These are phyloP conservation scores for Tolypocladium cylindrosporum DNA, from an alignment of 2,329 filamentous ascomycete genomes.

Conservation along the genomic window DNA sequence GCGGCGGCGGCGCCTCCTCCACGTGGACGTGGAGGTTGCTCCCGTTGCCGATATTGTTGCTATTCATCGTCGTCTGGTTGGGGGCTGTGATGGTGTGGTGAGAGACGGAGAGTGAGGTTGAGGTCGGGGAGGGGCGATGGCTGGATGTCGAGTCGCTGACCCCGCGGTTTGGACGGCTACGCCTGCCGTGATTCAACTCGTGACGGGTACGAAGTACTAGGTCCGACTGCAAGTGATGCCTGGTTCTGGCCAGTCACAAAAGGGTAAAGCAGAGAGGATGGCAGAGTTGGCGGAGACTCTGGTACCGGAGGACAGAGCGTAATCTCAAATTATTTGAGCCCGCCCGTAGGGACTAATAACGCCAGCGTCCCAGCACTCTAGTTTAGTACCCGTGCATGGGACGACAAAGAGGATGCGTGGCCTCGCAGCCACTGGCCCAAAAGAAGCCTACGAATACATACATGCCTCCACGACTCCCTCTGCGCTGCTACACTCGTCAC, in stretches of 20 bases:
- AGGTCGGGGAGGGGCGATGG: background rate
- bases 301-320: background rate
- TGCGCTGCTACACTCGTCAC: background rate
- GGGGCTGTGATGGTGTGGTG: too few species aligned
- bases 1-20: constrained; percentile 39
- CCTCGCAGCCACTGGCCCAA: constrained; percentile 1
- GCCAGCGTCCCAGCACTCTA: background rate
- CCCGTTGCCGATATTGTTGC: constrained; percentile 5
- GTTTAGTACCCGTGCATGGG: background rate
- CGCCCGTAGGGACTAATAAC: background rate
- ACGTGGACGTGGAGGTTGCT: constrained; percentile 9
- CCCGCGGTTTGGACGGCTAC: background rate
- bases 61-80: constrained; percentile 4
- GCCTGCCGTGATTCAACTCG: background rate
- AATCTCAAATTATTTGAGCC: background rate
- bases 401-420: background rate
- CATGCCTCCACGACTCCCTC: background rate
- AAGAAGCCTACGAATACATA: background rate
- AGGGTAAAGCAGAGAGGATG: background rate
- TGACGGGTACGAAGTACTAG: background rate
- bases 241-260: background rate
- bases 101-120: background rate
- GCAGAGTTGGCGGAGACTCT: background rate
- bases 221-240: background rate
- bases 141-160: background rate